Base-by-base conservation (phyloP, 192 early-diverging fungal species). In the Rhizophagus prolifer region DNA sequence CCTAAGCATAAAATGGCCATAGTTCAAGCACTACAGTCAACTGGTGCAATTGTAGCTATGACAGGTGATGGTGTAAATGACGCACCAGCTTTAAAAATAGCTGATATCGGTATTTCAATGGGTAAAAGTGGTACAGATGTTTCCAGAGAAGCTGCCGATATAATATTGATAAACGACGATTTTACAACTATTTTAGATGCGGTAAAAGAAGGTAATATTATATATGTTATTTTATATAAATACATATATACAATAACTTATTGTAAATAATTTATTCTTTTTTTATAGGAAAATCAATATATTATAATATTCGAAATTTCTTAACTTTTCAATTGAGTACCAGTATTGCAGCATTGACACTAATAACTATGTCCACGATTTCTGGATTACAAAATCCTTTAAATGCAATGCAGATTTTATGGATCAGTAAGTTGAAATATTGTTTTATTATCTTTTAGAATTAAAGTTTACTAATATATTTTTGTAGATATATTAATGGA, bases 331-430 rank as follows among this genome's bases (percentile, higher is more conserved):
- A 98, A 83, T 87, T 98, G 23, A 94, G 92, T 83, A 98, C 97
- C 19, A 95, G 94, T 84, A 86, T 97, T 23, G 90, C 97, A 16
- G 97, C 97, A 2, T 85, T 98, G 70, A 87, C 92, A 2, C 81
- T 98, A 79, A 94, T 98, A 78, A 94, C 96, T 25, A 76, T 94
- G 31, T 86, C 94, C 14, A 97, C 95, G 8, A 79, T 97, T 23
- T 88, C 96, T 79, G 95, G 95, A 44, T 82, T 96, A 13, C 85
- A 88, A 25, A 96, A 96, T 74, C 97, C 97, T 59, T 86, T 98
- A 72, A 98, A 98, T 80, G 92, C 97, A 12, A 98, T 98, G 97
- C 97, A 98, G 80, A 97, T 98, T 81, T 83, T 98, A 70, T 98
- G 95, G 95, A 98, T 98, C 70, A 98, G 93, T 97, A 90, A 86